Conservation (phyloP, 371 early-diverging fungal species). For the Mucor sp. region DNA sequence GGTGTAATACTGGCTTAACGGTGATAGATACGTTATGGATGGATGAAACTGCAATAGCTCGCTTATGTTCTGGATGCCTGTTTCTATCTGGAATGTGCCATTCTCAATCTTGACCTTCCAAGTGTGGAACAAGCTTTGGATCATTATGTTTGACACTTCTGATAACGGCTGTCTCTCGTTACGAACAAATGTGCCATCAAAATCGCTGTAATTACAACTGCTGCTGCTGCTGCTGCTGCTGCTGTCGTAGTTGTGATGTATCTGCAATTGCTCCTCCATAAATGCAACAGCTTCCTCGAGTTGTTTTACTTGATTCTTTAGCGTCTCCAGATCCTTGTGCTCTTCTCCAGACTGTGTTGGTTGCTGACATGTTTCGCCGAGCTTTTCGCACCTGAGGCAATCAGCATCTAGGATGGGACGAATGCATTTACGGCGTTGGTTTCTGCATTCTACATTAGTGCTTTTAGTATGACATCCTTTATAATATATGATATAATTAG, state of each 20-base stretch:
- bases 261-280: slow-evolving; percentile 5
- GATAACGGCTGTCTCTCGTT: background rate
- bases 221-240: too few species aligned
- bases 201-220: too few species aligned
- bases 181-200: background rate
- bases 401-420: background rate
- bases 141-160: background rate
- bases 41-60: slow-evolving; percentile 10
- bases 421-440: slow-evolving; percentile 21
- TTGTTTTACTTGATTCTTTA: slow-evolving; percentile 1
- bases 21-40: slow-evolving; percentile 2
- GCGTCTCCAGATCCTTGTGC: background rate
- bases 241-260: background rate
- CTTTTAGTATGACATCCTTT: background rate
- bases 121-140: background rate
- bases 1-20: background rate
- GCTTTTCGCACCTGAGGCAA: slow-evolving; percentile 12
- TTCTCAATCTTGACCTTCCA: slow-evolving; percentile 15
- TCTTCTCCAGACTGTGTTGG: background rate
- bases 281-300: background rate
- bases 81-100: slow-evolving; percentile 21
- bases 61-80: slow-evolving; percentile 17
- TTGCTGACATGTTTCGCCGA: slow-evolving; percentile 12
- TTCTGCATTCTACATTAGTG: slow-evolving; percentile 16
- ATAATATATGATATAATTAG: background rate